phyloP scores from a whole-genome alignment of 2,329 filamentous ascomycete genomes.

The Fusarium miscanthi region DNA sequence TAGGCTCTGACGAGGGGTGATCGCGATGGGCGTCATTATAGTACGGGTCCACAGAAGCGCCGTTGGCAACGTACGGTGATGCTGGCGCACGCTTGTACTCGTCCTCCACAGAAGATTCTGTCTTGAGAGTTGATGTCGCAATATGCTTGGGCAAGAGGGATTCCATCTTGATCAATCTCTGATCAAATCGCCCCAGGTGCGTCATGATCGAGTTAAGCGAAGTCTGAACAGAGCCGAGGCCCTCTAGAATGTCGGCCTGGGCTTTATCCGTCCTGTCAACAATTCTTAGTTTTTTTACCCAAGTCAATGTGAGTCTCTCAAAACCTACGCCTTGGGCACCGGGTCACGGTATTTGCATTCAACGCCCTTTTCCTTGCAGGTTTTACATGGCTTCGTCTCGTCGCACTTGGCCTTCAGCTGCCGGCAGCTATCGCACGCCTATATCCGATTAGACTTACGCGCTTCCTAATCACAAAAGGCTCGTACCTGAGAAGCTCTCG shows the following conservation, averaged over 20 bases:
- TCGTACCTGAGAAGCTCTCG: conserved; percentile 70
- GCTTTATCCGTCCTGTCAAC: conserved; percentile 66
- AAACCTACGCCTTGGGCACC: conserved; percentile 84
- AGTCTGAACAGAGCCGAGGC: conserved; percentile 57
- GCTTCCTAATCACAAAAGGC: background rate
- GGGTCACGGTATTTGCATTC: conserved; percentile 91
- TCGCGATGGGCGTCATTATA: conserved; percentile 43
- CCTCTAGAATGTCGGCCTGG: conserved; percentile 69
- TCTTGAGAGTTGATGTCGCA: conserved; percentile 36
- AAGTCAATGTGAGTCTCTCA: background rate
- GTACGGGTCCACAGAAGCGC: conserved; percentile 37
- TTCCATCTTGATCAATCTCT: conserved; percentile 52
- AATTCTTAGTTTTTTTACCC: conserved; percentile 18
- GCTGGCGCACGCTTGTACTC: conserved; percentile 41
- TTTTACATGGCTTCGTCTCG: conserved; percentile 84
- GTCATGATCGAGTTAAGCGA: conserved; percentile 52
- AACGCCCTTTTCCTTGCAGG: conserved; percentile 86
- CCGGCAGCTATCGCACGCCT: conserved; percentile 93
- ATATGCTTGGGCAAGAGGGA: conserved; percentile 39
- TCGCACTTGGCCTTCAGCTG: conserved; percentile 92
- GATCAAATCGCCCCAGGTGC: conserved; percentile 54
- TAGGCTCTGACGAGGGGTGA: conserved; percentile 43
- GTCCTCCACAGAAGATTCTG: conserved; percentile 48
- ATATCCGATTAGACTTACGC: conserved; percentile 29
- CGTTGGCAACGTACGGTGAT: conserved; percentile 41